Evolutionary conservation across 768 basidiomycete species (phyloP), one percentile per base, ranked within the genome.

Genomic region (Macrolepiota dolichaula): DNA sequence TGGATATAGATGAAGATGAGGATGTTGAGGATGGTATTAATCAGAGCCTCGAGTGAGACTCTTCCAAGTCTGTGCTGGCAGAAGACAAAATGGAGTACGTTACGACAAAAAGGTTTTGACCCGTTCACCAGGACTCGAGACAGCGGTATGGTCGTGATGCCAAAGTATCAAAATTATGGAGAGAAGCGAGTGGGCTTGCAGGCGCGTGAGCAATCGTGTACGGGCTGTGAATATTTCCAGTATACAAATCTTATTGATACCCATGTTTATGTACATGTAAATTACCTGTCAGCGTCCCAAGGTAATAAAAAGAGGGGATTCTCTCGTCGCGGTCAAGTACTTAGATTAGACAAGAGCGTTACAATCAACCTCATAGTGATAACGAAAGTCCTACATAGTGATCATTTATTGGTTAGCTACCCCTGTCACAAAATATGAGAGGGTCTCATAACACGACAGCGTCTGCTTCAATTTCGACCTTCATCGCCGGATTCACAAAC

Each of bases 381-480:
- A n/a, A n/a, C n/a, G n/a, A n/a, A n/a, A n/a, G n/a, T n/a, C n/a
- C n/a, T n/a, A n/a, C n/a, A n/a, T n/a, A n/a, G n/a, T n/a, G n/a
- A n/a, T n/a, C n/a, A n/a, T n/a, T n/a, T n/a, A n/a, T n/a, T n/a
- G n/a, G n/a, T n/a, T n/a, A n/a, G n/a, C n/a, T n/a, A n/a, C n/a
- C n/a, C n/a, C n/a, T n/a, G n/a, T n/a, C n/a, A n/a, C n/a, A n/a
- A n/a, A n/a, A 32, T 32, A 7, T 32, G 29, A 42, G n/a, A 6
- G 38, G 25, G 22, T 15, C 44, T 67, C 63, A 73, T 49, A 73
- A 57, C 13, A 74, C 69, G 13, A 82, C 67, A 0, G 81, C 82
- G 65, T 84, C 82, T 15, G 80, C 81, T 68, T 84, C 82, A 40
- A 84, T 81, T 63, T 84, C 84, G 5, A 83, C 81, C 65, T 72